phyloP scores from a whole-genome alignment of 2,329 filamentous ascomycete species.

The Colletotrichum sp. region DNA sequence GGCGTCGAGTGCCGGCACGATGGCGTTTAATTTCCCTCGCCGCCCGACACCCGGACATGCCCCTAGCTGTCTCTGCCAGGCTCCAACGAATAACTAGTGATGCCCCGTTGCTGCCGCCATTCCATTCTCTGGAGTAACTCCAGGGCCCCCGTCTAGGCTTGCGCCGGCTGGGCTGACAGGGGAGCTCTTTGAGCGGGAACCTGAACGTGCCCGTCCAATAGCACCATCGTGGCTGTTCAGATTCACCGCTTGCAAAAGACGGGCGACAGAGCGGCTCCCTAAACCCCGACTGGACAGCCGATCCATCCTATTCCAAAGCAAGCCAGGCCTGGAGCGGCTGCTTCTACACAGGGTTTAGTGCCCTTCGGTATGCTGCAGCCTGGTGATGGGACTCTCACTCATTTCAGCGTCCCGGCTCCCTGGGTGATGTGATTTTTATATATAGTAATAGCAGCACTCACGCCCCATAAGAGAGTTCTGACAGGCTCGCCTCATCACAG shows the following conservation, averaged over 20 bases:
- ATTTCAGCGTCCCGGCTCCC: background rate
- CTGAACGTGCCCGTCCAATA: background rate
- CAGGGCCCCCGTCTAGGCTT: background rate
- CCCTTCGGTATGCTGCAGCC: conserved; percentile 13
- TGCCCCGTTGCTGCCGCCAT: background rate
- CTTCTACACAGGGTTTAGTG: background rate
- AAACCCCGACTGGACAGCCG: background rate
- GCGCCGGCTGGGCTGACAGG: conserved; percentile 3
- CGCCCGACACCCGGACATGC: background rate
- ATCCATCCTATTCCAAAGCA: background rate
- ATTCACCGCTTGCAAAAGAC: conserved; percentile 14
- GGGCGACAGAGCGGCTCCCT: background rate
- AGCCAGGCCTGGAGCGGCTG: background rate
- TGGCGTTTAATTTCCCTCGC: conserved; percentile 6
- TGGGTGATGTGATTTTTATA: conserved; percentile 15
- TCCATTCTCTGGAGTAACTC: background rate
- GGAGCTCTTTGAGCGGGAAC: background rate
- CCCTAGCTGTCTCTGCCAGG: background rate
- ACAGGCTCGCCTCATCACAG: conserved; percentile 13
- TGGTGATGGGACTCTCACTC: background rate
- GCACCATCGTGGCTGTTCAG: conserved; percentile 11
- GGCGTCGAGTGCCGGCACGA: background rate
- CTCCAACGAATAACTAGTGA: background rate
- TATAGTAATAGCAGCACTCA: conserved; percentile 13
- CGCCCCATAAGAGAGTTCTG: background rate